Evolutionary conservation across 2,329 filamentous ascomycete genomes (phyloP).

Genomic region (Atkinsonella texensis): DNA sequence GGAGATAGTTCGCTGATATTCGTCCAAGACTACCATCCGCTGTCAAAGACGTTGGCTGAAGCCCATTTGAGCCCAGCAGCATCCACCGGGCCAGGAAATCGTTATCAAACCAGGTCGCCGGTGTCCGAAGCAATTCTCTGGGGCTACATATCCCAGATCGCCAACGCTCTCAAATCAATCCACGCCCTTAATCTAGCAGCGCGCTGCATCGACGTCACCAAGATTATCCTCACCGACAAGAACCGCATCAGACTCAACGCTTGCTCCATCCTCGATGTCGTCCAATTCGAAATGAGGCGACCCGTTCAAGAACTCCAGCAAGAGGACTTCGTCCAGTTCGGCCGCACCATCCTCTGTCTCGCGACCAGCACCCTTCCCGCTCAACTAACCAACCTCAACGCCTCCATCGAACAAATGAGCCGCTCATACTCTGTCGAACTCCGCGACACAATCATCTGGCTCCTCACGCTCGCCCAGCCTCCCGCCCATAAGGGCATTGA

Average conservation of each 20-base stretch:
- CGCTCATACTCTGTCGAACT: slow-evolving; percentile 68
- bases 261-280: slow-evolving; percentile 80
- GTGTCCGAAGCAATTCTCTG: slow-evolving; percentile 69
- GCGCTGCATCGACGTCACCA: slow-evolving; percentile 73
- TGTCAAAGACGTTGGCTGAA: slow-evolving; percentile 81
- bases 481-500: slow-evolving; percentile 58
- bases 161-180: slow-evolving; percentile 76
- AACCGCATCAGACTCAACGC: slow-evolving; percentile 80
- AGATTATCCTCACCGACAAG: slow-evolving; percentile 82
- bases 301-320: slow-evolving; percentile 68
- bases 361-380: slow-evolving; percentile 52
- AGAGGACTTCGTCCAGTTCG: slow-evolving; percentile 77
- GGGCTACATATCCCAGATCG: slow-evolving; percentile 86
- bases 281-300: slow-evolving; percentile 63
- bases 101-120: slow-evolving; percentile 31
- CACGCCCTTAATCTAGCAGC: slow-evolving; percentile 74
- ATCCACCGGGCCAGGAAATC: slow-evolving; percentile 27
- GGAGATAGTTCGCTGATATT: slow-evolving; percentile 91
- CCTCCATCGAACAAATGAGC: slow-evolving; percentile 63
- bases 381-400: slow-evolving; percentile 48
- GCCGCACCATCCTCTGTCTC: slow-evolving; percentile 71
- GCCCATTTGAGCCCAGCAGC: slow-evolving; percentile 48
- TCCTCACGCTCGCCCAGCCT: slow-evolving; percentile 54
- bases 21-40: slow-evolving; percentile 84
- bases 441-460: slow-evolving; percentile 69